These are phyloP conservation scores for Colletotrichum echinochloae DNA, from an alignment of 2,329 filamentous ascomycete genomes.

Conservation along the genomic window DNA sequence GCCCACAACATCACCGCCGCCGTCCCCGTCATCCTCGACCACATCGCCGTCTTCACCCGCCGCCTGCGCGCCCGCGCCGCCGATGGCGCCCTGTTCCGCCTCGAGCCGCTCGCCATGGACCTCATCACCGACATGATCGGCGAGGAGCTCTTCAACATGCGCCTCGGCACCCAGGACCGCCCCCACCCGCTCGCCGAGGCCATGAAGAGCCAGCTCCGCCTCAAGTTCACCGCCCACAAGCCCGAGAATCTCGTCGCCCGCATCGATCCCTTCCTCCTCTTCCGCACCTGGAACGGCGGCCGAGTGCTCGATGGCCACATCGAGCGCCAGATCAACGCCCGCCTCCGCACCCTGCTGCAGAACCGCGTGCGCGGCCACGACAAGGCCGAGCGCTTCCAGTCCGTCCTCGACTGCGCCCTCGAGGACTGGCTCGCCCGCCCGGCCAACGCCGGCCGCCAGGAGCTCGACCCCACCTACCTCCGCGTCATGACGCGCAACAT, in stretches of 20 bases:
- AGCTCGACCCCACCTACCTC: constrained; percentile 46
- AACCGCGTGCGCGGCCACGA: constrained; percentile 42
- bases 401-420: constrained; percentile 50
- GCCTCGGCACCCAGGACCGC: constrained; percentile 48
- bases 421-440: constrained; percentile 47
- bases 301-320: constrained; percentile 47
- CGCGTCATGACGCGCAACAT: constrained; percentile 47
- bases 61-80: constrained; percentile 44
- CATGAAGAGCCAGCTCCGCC: constrained; percentile 43
- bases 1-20: constrained; percentile 48
- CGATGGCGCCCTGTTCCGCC: constrained; percentile 38
- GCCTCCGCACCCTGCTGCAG: constrained; percentile 43
- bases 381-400: constrained; percentile 38
- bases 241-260: constrained; percentile 40
- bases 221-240: constrained; percentile 40
- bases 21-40: constrained; percentile 46
- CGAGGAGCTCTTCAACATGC: constrained; percentile 47
- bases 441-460: constrained; percentile 35
- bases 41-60: constrained; percentile 47
- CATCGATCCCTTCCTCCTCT: constrained; percentile 47
- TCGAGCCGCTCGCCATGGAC: constrained; percentile 46
- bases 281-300: constrained; percentile 49
- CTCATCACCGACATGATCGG: constrained; percentile 51
- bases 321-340: constrained; percentile 45
- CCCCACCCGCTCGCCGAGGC: constrained; percentile 48